A percentile compares a stretch with the other conserved stretches of the same genome.
These are phyloP conservation scores for Crucihimalaya himalaica DNA, from an alignment of 345 rosid species.

Conservation along the genomic window DNA sequence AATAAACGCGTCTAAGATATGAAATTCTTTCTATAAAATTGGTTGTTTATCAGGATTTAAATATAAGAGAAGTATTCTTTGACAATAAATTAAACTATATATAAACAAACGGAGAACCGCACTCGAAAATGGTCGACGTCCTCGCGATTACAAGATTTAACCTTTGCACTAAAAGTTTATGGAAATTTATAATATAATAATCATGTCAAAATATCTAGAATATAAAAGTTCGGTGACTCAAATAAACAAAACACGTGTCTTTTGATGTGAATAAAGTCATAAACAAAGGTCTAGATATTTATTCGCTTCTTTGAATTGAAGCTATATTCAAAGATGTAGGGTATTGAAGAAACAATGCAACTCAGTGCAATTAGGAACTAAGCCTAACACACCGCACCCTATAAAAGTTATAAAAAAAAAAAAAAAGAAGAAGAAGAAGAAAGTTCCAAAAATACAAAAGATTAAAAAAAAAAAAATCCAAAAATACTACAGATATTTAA, in stretches of 20 bases:
- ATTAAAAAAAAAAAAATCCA: background rate
- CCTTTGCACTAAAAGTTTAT: background rate
- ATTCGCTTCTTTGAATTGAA: conserved; percentile 16
- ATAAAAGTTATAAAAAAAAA: too few species aligned
- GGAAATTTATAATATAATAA: conserved; percentile 10
- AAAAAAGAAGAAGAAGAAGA: background rate
- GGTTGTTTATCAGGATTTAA: background rate
- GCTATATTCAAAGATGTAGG: conserved; percentile 1
- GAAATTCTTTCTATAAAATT: background rate
- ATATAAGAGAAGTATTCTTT: background rate
- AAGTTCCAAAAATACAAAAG: background rate
- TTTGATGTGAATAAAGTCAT: conserved; percentile 27
- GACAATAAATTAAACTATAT: background rate
- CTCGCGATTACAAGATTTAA: background rate
- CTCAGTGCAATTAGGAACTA: conserved; percentile 13
- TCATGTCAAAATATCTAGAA: conserved; percentile 33
- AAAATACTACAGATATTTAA: background rate
- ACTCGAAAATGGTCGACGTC: conserved; percentile 14
- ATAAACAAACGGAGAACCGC: background rate
- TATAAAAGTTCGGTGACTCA: conserved; percentile 10
- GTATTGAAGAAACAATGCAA: conserved; percentile 23
- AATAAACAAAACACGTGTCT: conserved; percentile 35
- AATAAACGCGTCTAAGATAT: background rate
- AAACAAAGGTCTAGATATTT: conserved; percentile 32
- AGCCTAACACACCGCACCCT: conserved; percentile 5